Percentiles rank a stretch among this genome's conserved stretches.
Conservation (phyloP, 805 yeast genomes). For the Cyberlindnera saturnus region DNA sequence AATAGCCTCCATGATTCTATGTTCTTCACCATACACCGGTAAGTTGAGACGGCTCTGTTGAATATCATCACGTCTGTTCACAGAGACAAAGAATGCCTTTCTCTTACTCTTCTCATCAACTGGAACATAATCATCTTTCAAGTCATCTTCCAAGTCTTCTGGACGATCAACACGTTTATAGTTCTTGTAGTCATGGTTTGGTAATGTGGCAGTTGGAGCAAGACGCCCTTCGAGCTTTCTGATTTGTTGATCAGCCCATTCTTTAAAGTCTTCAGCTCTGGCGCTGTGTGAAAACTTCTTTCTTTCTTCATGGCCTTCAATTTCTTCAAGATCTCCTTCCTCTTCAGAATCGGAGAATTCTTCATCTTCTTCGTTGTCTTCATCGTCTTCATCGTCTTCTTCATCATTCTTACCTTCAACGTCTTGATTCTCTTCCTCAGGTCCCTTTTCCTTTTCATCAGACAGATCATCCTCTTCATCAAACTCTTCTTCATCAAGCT, state of each 20-base stretch:
- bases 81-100: constrained; percentile 61
- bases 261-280: constrained; percentile 64
- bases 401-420: constrained; percentile 39
- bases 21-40: constrained; percentile 91
- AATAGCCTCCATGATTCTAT: constrained; percentile 89
- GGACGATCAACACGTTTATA: constrained; percentile 40
- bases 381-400: constrained; percentile 31
- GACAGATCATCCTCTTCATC: constrained; percentile 37
- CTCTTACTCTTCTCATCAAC: constrained; percentile 44
- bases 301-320: constrained; percentile 29
- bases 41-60: constrained; percentile 63
- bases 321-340: constrained; percentile 27
- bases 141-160: constrained; percentile 69
- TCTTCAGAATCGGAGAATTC: constrained; percentile 11
- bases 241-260: constrained; percentile 80
- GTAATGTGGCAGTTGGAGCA: constrained; percentile 35
- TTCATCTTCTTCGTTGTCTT: constrained; percentile 22
- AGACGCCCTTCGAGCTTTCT: constrained; percentile 58
- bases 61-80: constrained; percentile 58
- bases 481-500: constrained; percentile 31
- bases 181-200: constrained; percentile 37
- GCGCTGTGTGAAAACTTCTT: constrained; percentile 39
- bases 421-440: constrained; percentile 28
- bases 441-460: constrained; percentile 38
- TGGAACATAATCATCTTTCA: constrained; percentile 59